Evolutionary conservation across 1,284 basidiomycete species (phyloP), one percentile per base, ranked within the genome.

Genomic region (Puccinia triticina): DNA sequence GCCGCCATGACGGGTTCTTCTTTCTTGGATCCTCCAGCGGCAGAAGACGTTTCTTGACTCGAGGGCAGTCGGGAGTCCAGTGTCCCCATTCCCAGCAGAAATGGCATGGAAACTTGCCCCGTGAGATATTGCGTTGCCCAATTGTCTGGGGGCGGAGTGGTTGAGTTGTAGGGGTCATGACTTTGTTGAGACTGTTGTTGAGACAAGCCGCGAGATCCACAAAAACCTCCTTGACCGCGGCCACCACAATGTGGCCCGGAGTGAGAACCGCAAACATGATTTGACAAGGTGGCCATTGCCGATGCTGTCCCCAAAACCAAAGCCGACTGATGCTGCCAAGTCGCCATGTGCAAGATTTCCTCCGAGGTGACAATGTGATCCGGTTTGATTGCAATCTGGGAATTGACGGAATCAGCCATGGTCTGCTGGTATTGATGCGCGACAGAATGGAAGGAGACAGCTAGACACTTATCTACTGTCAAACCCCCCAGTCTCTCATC

Each of bases 51-150:
- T 5, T 59, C 57, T 59, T 59, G 3, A 59, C 57, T 26, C n/a
- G 26, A 26, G 57, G 57, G 57, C 57, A 59, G 57, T 59, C 57
- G 29, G 57, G 57, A 5, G 57, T n/a, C 57, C 57, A 59, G n/a
- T 59, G 57, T 14, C 57, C 57, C 32, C 59, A 43, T 43, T 43
- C 40, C 40, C 29, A 61, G 29, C 32, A 34, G 3, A 61, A 7
- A 5, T 61, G 32, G 29, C 59, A 61, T 12, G 59, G 59, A 21
- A 61, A 61, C 1, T 32, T 34, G 32, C n/a, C 29, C 29, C 2
- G 59, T 61, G 4, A 61, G 14, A 16, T 61, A 61, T 4, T 61
- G 18, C 29, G 1, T 34, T 4, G 8, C 59, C 59, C 59, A 61
- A 34, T 21, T n/a, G 59, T 61, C 59, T 4, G 59, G 29, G 11